phyloP scores from a whole-genome alignment of 768 basidiomycete species.

The Boletus vinaceobasis region DNA sequence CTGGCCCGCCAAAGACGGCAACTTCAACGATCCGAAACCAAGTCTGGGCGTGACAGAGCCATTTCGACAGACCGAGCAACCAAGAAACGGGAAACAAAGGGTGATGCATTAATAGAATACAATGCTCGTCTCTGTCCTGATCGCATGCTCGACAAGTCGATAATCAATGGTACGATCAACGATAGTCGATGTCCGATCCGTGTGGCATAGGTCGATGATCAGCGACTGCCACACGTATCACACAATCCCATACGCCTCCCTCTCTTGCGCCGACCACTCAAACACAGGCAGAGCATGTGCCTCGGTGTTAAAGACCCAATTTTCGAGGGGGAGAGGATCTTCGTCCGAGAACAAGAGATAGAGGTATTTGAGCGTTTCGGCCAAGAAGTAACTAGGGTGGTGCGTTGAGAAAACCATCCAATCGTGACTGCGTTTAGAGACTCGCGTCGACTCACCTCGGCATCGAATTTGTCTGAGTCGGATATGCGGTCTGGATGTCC shows the following conservation, averaged over 20 bases:
- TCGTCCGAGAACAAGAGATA: conserved; percentile 65
- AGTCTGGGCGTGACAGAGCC: neutral
- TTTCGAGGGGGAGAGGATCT: conserved; percentile 51
- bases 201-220: neutral
- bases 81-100: neutral
- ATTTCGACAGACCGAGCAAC: neutral
- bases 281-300: conserved; percentile 80
- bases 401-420: conserved; percentile 11
- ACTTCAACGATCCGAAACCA: too few relatives aligned
- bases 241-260: conserved; percentile 35
- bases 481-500: conserved; percentile 40
- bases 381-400: conserved; percentile 45
- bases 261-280: conserved; percentile 56
- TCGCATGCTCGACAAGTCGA: neutral
- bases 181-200: too few relatives aligned
- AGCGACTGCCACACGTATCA: neutral
- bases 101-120: neutral
- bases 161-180: neutral
- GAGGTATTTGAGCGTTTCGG: conserved; percentile 68
- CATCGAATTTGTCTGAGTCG: conserved; percentile 51
- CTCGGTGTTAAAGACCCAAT: conserved; percentile 64
- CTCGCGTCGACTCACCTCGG: conserved; percentile 72
- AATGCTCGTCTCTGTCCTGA: neutral
- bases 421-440: neutral
- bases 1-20: neutral